These are phyloP conservation scores for Rhodotorula diobovata DNA, from an alignment of 768 basidiomycete genomes.

Conservation along the genomic window DNA sequence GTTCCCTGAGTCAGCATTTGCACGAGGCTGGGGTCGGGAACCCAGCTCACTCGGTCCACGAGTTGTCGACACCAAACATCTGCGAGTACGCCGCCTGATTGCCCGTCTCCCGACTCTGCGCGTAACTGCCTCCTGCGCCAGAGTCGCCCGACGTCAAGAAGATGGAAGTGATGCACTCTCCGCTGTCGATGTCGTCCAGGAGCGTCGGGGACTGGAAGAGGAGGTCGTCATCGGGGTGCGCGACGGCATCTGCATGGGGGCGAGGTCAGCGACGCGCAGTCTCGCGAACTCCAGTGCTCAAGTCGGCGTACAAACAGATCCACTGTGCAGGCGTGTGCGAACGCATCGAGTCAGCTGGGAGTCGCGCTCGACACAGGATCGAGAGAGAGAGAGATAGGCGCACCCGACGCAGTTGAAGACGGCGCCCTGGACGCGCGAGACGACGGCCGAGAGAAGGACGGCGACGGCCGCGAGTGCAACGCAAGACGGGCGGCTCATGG, in stretches of 20 bases:
- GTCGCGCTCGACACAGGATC: no score
- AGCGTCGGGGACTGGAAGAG: conserved; percentile 24
- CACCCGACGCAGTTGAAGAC: conserved; percentile 5
- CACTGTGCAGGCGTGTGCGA: not conserved
- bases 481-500: not conserved
- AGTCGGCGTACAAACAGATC: not conserved
- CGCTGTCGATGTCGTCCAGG: not conserved
- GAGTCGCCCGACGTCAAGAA: conserved; percentile 20
- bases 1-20: no score
- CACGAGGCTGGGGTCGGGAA: no score
- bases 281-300: not conserved
- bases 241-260: not conserved
- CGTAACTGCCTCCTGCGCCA: conserved; percentile 3
- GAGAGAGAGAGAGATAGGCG: not conserved
- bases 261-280: not conserved
- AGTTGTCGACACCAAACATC: not conserved
- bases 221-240: conserved; percentile 37
- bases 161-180: conserved; percentile 11
- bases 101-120: conserved; percentile 1
- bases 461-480: no score
- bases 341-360: not conserved
- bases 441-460: not conserved
- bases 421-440: not conserved
- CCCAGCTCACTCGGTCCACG: not conserved
- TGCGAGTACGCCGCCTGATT: conserved; percentile 6